phyloP scores from a whole-genome alignment of 257 asterid genomes.

The Solanum virginianum region DNA sequence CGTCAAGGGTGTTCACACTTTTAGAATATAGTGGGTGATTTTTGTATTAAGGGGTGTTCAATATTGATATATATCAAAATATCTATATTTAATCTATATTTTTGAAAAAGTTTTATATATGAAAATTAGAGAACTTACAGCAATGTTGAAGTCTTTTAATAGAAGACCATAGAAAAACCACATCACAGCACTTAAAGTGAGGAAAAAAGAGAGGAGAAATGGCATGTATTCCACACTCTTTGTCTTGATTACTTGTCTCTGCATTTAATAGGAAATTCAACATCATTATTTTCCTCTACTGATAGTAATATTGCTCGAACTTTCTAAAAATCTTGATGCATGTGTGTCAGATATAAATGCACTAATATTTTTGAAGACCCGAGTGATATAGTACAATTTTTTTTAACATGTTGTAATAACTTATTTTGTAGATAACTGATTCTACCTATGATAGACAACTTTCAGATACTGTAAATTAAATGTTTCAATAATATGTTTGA shows the following conservation, averaged over 20 bases:
- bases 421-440: background rate
- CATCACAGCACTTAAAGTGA: slow-evolving; percentile 29
- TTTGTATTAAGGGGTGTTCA: no score
- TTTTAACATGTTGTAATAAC: background rate
- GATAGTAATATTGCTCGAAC: no score
- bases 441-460: background rate
- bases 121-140: slow-evolving; percentile 16
- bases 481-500: background rate
- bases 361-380: no score
- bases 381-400: no score
- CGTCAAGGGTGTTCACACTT: no score
- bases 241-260: slow-evolving; percentile 1
- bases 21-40: no score
- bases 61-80: no score
- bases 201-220: slow-evolving; percentile 27
- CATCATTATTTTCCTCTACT: background rate
- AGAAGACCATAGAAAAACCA: slow-evolving; percentile 64
- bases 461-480: background rate
- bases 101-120: no score
- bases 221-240: slow-evolving; percentile 65
- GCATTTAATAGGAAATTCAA: background rate
- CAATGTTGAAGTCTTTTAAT: slow-evolving; percentile 33
- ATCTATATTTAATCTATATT: no score
- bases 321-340: no score
- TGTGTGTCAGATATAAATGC: no score